Conservation (phyloP, 345 rosid species). For the Luvunga scandens region DNA sequence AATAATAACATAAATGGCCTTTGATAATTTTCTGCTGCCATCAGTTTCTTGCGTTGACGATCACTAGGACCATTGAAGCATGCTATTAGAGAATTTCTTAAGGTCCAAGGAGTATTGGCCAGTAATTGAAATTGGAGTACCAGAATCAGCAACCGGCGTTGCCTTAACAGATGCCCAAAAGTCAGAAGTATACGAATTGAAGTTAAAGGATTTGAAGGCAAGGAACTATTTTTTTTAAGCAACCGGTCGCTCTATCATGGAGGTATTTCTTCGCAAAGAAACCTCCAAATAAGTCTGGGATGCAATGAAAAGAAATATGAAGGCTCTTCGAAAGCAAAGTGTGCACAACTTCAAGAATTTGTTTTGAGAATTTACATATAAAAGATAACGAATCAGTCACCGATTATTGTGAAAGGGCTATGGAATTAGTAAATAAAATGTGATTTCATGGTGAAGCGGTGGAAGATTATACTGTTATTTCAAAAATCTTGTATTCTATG, state of each 20-base stretch:
- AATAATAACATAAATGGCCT: no score
- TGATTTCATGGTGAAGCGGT: not conserved
- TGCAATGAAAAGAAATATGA: not conserved
- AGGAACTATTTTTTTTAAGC: not conserved
- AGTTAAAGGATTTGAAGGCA: not conserved
- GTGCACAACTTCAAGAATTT: not conserved
- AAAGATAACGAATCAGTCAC: not conserved
- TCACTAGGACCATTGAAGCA: not conserved
- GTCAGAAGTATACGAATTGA: not conserved
- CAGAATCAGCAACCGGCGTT: no score
- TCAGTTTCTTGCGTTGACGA: not conserved
- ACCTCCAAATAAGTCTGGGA: not conserved
- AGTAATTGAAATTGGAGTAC: not conserved
- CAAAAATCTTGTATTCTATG: not conserved
- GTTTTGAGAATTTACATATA: not conserved
- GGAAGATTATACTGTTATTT: not conserved
- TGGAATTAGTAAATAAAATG: not conserved
- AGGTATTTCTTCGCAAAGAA: not conserved
- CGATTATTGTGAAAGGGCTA: not conserved
- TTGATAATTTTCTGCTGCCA: not conserved
- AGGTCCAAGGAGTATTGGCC: not conserved
- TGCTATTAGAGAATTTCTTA: not conserved
- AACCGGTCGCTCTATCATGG: not conserved
- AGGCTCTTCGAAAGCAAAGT: not conserved
- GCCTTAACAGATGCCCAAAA: not conserved